Percentiles rank a stretch among this genome's conserved stretches.
Conservation (phyloP, 1,139 yeast species). For the Yamadazyma friedrichii region DNA sequence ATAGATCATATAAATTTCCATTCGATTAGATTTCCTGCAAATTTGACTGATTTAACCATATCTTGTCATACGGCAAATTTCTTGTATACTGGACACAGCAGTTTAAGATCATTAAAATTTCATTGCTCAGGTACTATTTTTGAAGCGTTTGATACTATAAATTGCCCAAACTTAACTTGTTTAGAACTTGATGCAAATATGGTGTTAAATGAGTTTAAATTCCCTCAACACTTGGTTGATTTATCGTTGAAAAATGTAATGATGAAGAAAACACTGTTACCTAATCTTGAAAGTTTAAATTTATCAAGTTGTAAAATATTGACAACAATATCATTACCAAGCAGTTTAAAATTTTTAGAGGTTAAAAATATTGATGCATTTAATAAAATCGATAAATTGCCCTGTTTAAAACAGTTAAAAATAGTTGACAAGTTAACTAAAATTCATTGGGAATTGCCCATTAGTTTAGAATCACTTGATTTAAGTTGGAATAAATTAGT, state of each 20-base stretch:
- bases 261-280: background rate
- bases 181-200: no score
- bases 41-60: background rate
- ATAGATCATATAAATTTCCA: background rate
- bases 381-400: background rate
- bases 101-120: no score
- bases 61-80: background rate
- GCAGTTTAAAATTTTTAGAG: background rate
- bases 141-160: background rate
- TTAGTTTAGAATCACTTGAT: slow-evolving; percentile 2
- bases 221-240: background rate
- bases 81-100: background rate
- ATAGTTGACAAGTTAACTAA: background rate
- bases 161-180: background rate
- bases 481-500: slow-evolving; percentile 5
- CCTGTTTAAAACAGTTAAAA: background rate
- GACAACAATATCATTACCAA: background rate
- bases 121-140: background rate
- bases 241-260: background rate
- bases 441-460: background rate
- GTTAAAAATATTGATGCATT: background rate
- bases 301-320: background rate
- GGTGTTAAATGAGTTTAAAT: no score
- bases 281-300: background rate
- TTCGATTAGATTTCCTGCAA: background rate